Base-by-base conservation (phyloP, 306 rosid species). In the Castanea mollissima region DNA sequence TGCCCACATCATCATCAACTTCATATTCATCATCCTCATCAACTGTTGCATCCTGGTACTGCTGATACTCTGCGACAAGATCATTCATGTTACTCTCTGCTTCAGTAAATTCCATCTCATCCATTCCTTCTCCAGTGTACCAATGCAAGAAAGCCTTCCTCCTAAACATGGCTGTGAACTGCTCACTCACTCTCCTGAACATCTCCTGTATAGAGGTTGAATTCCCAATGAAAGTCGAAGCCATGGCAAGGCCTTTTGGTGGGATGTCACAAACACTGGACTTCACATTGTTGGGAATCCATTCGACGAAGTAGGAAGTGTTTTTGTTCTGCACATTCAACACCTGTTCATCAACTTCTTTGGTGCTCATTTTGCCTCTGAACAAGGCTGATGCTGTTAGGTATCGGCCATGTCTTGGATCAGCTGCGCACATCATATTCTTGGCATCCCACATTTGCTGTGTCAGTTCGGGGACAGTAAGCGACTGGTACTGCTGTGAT, bases 91-190 rank as follows among this genome's bases (percentile, higher is more conserved):
- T 92, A 23, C 94, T 88, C 82, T 90, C 94, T 1, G 94, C 94
- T 75, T 90, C 91, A 4, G 90, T 90, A 18, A 90, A 90, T 79
- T 90, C 94, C 94, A 90, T 84, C 83, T 88, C 94, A 75, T 90
- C 94, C 94, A 90, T 90, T 76, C 94, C 94, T 84, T 90, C 94
- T 67, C 90, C 94, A 2, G 94, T 90, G 20, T 90, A 90, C 94
- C 94, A 90, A 31, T 90, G 94, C 94, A 91, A 91, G 89, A 91
- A 91, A 34, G 97, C 97, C 81, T 91, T 91, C 83, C 94, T 89
- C 76, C 94, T 86, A 79, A 91, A 91, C 96, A 91, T 91, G 46
- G 91, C 96, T 1, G 96, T 82, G 86, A 91, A 91, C 71, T 91
- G 97, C 81, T 90, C 94, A 25, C 97, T 84, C 67, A 92, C 94